Percentiles rank a stretch among this genome's conserved stretches.
phyloP scores from a whole-genome alignment of 2,329 filamentous ascomycete genomes.

The Curvularia spicifera region DNA sequence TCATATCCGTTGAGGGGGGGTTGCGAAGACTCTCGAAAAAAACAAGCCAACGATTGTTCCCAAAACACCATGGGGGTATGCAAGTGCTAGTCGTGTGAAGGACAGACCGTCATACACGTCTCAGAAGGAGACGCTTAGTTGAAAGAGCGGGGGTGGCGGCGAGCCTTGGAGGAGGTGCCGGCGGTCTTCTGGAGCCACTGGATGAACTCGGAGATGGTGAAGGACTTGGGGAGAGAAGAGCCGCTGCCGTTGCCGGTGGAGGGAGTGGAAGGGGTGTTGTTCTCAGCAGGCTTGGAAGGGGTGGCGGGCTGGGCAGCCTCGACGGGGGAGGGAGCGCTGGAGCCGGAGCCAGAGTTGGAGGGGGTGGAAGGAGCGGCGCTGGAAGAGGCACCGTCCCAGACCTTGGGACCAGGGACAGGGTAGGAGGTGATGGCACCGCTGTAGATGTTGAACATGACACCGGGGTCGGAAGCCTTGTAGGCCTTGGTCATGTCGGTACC shows the following conservation, averaged over 20 bases:
- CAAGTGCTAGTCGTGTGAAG: slow-evolving; percentile 3
- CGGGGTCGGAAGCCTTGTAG: slow-evolving; percentile 50
- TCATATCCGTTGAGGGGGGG: slow-evolving; percentile 10
- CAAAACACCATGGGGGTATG: slow-evolving; percentile 19
- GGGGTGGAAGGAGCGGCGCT: slow-evolving; percentile 18
- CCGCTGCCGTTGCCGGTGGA: slow-evolving; percentile 20
- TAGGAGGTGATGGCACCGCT: slow-evolving; percentile 37
- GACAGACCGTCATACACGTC: slow-evolving; percentile 1
- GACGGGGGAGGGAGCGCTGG: slow-evolving; percentile 7
- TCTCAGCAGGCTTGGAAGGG: slow-evolving; percentile 10
- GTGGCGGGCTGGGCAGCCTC: slow-evolving; percentile 12
- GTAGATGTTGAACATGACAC: slow-evolving; percentile 53
- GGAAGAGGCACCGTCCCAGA: slow-evolving; percentile 40
- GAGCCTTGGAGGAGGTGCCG: slow-evolving; percentile 28
- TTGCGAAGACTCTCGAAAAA: slow-evolving; percentile 19
- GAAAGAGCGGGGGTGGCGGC: slow-evolving; percentile 50
- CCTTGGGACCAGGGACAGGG: slow-evolving; percentile 50
- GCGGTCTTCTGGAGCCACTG: slow-evolving; percentile 37
- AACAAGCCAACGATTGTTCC: slow-evolving; percentile 5
- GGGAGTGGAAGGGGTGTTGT: slow-evolving; percentile 12
- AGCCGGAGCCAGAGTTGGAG: slow-evolving; percentile 11
- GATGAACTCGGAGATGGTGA: slow-evolving; percentile 41
- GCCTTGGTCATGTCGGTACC: slow-evolving; percentile 55
- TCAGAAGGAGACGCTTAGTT: slow-evolving; percentile 35
- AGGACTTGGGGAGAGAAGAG: slow-evolving; percentile 33